Evolutionary conservation across 345 rosid species (phyloP).

Genomic region (Linum tenue): DNA sequence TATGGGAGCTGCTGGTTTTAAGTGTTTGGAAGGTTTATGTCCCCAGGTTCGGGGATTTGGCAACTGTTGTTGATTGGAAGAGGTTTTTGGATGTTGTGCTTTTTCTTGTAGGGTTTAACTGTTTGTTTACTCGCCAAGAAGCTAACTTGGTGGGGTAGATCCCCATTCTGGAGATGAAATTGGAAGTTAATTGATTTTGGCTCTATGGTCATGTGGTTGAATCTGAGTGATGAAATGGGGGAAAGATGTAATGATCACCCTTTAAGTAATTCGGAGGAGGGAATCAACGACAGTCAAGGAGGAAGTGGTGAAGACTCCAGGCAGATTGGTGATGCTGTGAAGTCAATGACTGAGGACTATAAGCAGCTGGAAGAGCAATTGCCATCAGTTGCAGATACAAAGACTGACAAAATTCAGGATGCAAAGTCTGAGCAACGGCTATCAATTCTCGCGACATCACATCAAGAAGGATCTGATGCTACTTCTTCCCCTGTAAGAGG

Average conservation of each 20-base stretch:
- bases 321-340: slow-evolving; percentile 15
- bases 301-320: slow-evolving; percentile 7
- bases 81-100: slow-evolving; percentile 1
- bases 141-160: neutral
- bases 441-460: slow-evolving; percentile 23
- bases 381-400: slow-evolving; percentile 10
- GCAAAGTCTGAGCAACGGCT: slow-evolving; percentile 22
- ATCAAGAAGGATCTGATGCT: slow-evolving; percentile 9
- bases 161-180: neutral
- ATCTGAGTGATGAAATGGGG: slow-evolving; percentile 35
- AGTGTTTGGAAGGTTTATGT: neutral
- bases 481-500: slow-evolving; percentile 32
- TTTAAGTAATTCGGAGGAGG: slow-evolving; percentile 26
- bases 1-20: slow-evolving; percentile 1
- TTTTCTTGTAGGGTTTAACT: slow-evolving; percentile 4
- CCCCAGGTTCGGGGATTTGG: neutral
- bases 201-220: slow-evolving; percentile 8
- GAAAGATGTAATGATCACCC: slow-evolving; percentile 43
- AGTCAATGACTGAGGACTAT: slow-evolving; percentile 14
- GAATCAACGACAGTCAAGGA: slow-evolving; percentile 21
- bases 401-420: slow-evolving; percentile 19
- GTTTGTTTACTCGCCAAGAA: neutral
- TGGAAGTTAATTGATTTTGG: slow-evolving; percentile 8
- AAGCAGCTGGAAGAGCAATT: slow-evolving; percentile 20
- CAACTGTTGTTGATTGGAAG: neutral